Conservation (phyloP, 2,329 filamentous ascomycete genomes). For the Aspergillus proliferans region DNA sequence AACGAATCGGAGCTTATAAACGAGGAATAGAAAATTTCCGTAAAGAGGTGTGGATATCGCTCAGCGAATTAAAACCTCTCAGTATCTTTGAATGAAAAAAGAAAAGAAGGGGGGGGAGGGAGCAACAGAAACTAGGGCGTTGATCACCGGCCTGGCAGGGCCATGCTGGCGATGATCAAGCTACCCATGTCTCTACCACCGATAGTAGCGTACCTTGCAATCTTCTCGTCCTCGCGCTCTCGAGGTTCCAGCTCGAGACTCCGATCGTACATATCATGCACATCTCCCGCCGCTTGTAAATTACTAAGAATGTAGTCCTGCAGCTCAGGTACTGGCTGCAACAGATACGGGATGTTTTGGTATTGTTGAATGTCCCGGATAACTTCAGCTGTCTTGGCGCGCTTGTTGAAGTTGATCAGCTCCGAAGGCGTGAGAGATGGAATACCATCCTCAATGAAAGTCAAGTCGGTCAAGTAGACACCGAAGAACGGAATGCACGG, state of each 20-base stretch:
- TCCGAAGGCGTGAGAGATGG: constrained; percentile 93
- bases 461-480: constrained; percentile 93
- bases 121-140: constrained; percentile 10
- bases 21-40: constrained; percentile 7
- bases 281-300: constrained; percentile 90
- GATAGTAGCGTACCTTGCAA: constrained; percentile 71
- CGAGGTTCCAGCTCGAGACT: constrained; percentile 88
- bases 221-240: constrained; percentile 98
- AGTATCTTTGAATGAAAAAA: constrained; percentile 5
- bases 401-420: constrained; percentile 97
- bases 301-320: constrained; percentile 96
- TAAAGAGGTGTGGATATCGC: constrained; percentile 28
- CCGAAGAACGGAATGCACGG: constrained; percentile 98
- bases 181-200: constrained; percentile 28
- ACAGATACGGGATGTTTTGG: constrained; percentile 91
- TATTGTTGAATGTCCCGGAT: constrained; percentile 99
- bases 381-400: constrained; percentile 94
- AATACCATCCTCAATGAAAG: constrained; percentile 97
- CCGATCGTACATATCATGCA: constrained; percentile 99
- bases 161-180: constrained; percentile 27
- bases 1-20: constrained; percentile 7
- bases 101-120: constrained; percentile 9
- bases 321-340: constrained; percentile 82
- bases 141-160: constrained; percentile 27
- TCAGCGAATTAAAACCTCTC: constrained; percentile 16